Evolutionary conservation across 371 early-diverging fungal species (phyloP), one percentile per base, ranked within the genome.

Genomic region (Mortierella sp.): DNA sequence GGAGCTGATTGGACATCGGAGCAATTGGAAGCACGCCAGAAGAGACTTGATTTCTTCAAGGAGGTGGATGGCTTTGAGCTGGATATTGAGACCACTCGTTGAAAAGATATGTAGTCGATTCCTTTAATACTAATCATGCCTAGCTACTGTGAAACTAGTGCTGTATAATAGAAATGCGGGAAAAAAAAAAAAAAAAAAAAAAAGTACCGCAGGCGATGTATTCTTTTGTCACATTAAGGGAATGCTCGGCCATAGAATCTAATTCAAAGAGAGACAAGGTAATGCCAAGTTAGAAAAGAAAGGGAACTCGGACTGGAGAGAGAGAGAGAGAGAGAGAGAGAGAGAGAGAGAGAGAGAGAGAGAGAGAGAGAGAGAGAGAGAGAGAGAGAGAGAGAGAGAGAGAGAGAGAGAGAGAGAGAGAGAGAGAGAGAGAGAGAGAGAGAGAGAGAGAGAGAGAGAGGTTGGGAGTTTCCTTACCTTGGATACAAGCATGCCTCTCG

Each of bases 401-500:
- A n/a, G n/a, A n/a, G n/a, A n/a, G n/a, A n/a, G n/a, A n/a, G n/a
- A n/a, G n/a, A n/a, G n/a, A n/a, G n/a, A n/a, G n/a, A n/a, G n/a
- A n/a, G n/a, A n/a, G n/a, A n/a, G n/a, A n/a, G n/a, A n/a, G n/a
- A n/a, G n/a, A n/a, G n/a, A n/a, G n/a, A n/a, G n/a, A n/a, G n/a
- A n/a, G n/a, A n/a, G n/a, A n/a, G n/a, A n/a, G n/a, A n/a, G n/a
- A n/a, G n/a, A n/a, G n/a, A n/a, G n/a, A n/a, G n/a, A n/a, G n/a
- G n/a, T n/a, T n/a, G n/a, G n/a, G n/a, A 37, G 5, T 9, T 37
- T 37, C 37, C 37, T 68, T 57, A 99, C 66, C 99, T 90, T 66
- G 99, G 99, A 85, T 99, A 99, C 72, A 99, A 84, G 82, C 93
- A 93, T 71, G 96, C 91, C 58, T 99, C 98, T 70, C 95, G 89